Evolutionary conservation across 2,329 filamentous ascomycete genomes (phyloP).

Genomic region (Scytalidium lignicola): DNA sequence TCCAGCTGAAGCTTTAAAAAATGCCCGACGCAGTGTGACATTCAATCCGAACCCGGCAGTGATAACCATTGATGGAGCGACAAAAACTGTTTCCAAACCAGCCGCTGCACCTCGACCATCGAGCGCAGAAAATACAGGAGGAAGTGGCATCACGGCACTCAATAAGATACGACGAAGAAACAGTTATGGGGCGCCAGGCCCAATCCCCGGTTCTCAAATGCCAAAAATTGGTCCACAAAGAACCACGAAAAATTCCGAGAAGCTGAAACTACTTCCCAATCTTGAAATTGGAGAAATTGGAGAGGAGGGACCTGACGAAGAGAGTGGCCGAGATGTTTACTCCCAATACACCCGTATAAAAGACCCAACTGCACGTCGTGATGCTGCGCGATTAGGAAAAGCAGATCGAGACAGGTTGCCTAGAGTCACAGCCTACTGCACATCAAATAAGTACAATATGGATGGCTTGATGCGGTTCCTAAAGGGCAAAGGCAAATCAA

Average conservation of each 20-base stretch:
- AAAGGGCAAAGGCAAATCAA: constrained; percentile 73
- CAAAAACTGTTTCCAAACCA: constrained; percentile 39
- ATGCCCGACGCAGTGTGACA: constrained; percentile 55
- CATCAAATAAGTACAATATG: constrained; percentile 85
- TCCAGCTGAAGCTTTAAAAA: background rate
- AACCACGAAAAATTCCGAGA: constrained; percentile 93
- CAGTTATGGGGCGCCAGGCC: constrained; percentile 58
- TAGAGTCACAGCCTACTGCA: constrained; percentile 93
- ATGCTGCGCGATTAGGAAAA: constrained; percentile 89
- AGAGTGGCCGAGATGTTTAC: constrained; percentile 92
- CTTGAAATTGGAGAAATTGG: constrained; percentile 76
- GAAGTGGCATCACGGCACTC: constrained; percentile 42
- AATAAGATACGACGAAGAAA: constrained; percentile 87
- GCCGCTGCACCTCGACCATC: constrained; percentile 28
- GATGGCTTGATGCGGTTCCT: constrained; percentile 86
- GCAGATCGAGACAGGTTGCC: constrained; percentile 84
- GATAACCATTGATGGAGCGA: constrained; percentile 49
- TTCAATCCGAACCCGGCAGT: constrained; percentile 68
- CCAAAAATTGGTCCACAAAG: constrained; percentile 88
- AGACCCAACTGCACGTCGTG: constrained; percentile 85
- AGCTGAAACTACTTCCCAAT: constrained; percentile 93
- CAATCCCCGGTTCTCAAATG: constrained; percentile 28
- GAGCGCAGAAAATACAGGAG: constrained; percentile 13
- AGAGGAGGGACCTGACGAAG: constrained; percentile 74
- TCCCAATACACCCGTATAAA: constrained; percentile 98